Evolutionary conservation across 306 rosid genomes (phyloP).

Genomic region (Cucurbita maxima): DNA sequence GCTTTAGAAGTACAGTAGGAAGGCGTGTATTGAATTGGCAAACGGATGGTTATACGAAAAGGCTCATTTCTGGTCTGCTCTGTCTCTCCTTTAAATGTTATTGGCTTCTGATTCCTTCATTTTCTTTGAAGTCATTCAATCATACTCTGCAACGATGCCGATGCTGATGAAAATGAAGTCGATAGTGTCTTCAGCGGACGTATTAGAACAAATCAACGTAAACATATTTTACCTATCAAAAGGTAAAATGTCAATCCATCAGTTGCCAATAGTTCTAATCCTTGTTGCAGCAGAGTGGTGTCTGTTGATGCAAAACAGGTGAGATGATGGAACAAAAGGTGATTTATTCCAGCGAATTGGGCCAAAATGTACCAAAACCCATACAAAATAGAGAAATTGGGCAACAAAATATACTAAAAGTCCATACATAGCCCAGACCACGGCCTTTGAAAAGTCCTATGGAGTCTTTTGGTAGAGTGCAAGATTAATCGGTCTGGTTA

Average conservation of each 20-base stretch:
- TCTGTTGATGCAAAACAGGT: not conserved
- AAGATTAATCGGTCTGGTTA: not conserved
- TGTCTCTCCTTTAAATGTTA: not conserved
- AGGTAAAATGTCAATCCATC: not conserved
- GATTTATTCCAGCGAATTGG: not conserved
- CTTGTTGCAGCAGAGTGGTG: not conserved
- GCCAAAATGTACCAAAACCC: not conserved
- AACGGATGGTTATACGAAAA: not conserved
- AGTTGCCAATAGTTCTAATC: not conserved
- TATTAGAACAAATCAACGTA: no score
- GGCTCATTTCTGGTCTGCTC: not conserved
- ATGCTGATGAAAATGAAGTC: not conserved
- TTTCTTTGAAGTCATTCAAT: not conserved
- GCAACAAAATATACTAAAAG: not conserved
- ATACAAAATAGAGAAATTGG: not conserved
- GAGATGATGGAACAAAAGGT: no score
- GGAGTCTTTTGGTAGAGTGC: not conserved
- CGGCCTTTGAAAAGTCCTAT: not conserved
- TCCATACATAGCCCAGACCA: not conserved
- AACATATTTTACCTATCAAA: not conserved
- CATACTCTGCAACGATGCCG: not conserved
- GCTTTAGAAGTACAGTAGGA: not conserved
- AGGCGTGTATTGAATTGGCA: not conserved
- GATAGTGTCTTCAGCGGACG: not conserved
- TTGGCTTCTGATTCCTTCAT: not conserved